Base-by-base conservation (phyloP, 805 yeast species). In the Monosporozyma servazzii region DNA sequence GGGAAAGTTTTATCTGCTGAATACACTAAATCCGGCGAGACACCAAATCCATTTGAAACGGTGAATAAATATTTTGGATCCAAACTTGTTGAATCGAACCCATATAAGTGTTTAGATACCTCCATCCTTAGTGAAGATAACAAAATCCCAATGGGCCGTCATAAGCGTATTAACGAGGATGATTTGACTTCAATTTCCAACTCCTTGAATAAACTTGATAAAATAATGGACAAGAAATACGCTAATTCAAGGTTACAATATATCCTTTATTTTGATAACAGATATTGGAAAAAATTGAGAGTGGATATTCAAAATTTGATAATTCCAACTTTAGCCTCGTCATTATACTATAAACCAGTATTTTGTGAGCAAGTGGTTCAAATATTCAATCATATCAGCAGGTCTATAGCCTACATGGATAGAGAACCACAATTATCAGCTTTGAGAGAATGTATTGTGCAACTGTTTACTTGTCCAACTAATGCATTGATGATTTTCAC, bases 401-500 rank as follows among this genome's bases (percentile, higher is more conserved):
- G 73, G 15, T 70, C 75, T 10, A 68, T 77, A 50, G 78, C 81
- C n/a, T 61, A 67, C 20, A 71, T 80, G 55, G 99, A 93, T 61
- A 75, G 96, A 53, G 98, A 93, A 61, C 96, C 96, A 0, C 96
- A 89, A 58, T 69, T 79, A 50, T 87, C 91, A 11, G 75, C 86
- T 3, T 74, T 90, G 71, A 76, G 82, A 39, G 79, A 83, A 39
- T 69, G 91, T 20, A 81, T 95, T 0, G 82, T 91, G 0, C 99
- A 93, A 67, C 70, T 93, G 21, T 89, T 89, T 66, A 90, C 97
- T 0, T 84, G 95, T 50, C 96, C 97, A 0, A 78, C 89, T 0
- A 83, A 85, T 56, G 82, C 95, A 0, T 77, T 78, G 1, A 64
- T 59, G 41, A 67, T 81, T 17, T 66, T 80, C 20, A 59, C 69